Evolutionary conservation across 352 stramenopile species (phyloP), one percentile per base, ranked within the genome.

Genomic region (Phytophthora pisi): DNA sequence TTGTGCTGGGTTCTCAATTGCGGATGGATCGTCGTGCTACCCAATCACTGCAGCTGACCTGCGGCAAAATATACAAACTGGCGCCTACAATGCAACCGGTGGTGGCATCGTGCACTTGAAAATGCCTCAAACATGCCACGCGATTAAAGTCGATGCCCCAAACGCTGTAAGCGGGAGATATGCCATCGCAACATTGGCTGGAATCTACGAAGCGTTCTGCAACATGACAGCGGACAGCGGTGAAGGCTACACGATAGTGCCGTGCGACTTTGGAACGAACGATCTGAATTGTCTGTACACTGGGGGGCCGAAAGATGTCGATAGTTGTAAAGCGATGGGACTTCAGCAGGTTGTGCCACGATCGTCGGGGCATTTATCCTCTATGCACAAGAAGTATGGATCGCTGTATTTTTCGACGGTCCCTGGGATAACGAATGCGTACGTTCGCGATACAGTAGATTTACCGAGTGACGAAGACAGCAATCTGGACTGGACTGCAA

Each of bases 171-270:
- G 68, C 24, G 78, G 75, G 0, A 46, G 72, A 6, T 88, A 84
- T 53, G 57, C 74, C 16, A 86, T 90, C 24, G 76, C 77, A 5
- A 90, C 82, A 9, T 68, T 62, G 11, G 46, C 56, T 36, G 68
- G 79, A 7, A 55, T 90, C 23, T 66, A 80, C 31, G 66, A 60
- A 51, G 74, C 64, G n/a, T 87, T 70, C 64, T 90, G 82, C 40
- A 81, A 87, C 34, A 90, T 90, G 82, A 62, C 58, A 0, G 45
- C 77, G 40, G 77, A 88, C 61, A 75, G 65, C 16, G 71, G 64
- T 2, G 84, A 82, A 46, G 82, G 82, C 0, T 90, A 88, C 62
- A 90, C 79, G 16, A 61, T 82, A 18, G 61, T 87, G 4, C 79
- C 82, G 1, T 90, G 82, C 36, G 70, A 82, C 40, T 49, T 68